phyloP scores from a whole-genome alignment of 2,329 filamentous ascomycete genomes.

The Sporothrix brunneoviolacea region DNA sequence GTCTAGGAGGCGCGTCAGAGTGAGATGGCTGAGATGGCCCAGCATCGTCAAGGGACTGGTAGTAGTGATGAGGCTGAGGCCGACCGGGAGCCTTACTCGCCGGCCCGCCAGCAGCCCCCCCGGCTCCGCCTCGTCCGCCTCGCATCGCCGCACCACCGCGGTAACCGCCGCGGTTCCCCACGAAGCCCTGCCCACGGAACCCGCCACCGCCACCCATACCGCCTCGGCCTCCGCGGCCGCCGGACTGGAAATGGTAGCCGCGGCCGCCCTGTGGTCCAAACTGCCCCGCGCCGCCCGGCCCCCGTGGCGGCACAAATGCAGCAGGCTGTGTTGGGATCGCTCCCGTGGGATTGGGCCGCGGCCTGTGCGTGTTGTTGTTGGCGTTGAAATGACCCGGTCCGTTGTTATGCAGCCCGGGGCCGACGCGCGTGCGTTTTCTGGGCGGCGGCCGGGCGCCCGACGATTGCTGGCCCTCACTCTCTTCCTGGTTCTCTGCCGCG shows the following conservation, averaged over 20 bases:
- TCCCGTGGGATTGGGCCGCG: neutral
- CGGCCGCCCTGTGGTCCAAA: slow-evolving; percentile 6
- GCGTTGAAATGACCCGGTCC: neutral
- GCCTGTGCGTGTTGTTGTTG: neutral
- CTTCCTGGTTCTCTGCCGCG: neutral
- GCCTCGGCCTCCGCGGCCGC: slow-evolving; percentile 3
- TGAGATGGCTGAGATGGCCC: neutral
- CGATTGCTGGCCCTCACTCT: neutral
- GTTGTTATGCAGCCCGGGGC: neutral
- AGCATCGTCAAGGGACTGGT: slow-evolving; percentile 19
- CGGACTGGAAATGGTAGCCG: slow-evolving; percentile 11
- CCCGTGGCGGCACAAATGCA: slow-evolving; percentile 1
- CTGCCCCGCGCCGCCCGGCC: neutral
- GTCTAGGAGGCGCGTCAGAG: neutral
- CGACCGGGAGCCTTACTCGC: neutral
- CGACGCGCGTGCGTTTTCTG: neutral
- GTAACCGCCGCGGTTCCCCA: slow-evolving; percentile 3
- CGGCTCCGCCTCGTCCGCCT: neutral
- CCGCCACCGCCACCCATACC: slow-evolving; percentile 1
- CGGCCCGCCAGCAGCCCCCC: neutral
- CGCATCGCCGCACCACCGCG: neutral
- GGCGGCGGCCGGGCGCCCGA: slow-evolving; percentile 46
- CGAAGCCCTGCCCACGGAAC: neutral
- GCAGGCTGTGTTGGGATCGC: slow-evolving; percentile 9
- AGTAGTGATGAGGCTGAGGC: slow-evolving; percentile 8